These are phyloP conservation scores for Plectosphaerella plurivora DNA, from an alignment of 2,329 filamentous ascomycete genomes.

Conservation along the genomic window DNA sequence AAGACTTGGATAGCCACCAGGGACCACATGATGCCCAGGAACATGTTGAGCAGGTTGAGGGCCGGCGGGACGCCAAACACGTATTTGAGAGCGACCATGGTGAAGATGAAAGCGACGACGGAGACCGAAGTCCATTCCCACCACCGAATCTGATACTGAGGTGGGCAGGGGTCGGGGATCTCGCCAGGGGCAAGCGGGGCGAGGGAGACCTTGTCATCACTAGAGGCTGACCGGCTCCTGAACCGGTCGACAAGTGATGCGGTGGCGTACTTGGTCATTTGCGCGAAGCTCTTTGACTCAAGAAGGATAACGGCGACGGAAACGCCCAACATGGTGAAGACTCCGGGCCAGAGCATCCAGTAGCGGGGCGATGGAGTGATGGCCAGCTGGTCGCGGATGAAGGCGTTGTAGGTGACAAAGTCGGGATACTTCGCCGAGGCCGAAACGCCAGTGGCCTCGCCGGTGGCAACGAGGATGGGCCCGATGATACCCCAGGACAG, in stretches of 20 bases:
- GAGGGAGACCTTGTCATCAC: not conserved
- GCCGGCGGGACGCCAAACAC: not conserved
- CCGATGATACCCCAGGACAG: not conserved
- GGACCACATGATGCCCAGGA: not conserved
- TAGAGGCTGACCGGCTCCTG: not conserved
- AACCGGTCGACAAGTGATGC: not conserved
- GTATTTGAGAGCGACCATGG: not conserved
- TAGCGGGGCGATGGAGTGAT: not conserved
- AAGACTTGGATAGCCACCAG: not conserved
- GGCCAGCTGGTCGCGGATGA: not conserved
- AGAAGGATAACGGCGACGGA: not conserved
- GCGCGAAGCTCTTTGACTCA: not conserved
- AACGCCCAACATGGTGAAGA: not conserved
- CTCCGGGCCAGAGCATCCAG: slow-evolving; percentile 3
- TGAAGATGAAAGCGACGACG: not conserved
- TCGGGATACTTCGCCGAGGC: not conserved
- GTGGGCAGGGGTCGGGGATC: not conserved
- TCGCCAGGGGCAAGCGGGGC: not conserved
- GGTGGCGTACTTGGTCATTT: not conserved
- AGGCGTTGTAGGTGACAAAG: not conserved
- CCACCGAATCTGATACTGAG: not conserved
- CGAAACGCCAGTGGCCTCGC: not conserved
- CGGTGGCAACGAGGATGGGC: not conserved
- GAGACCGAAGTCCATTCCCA: not conserved
- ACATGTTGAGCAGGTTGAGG: not conserved